Percentiles rank a stretch among this genome's conserved stretches.
These are phyloP conservation scores for Spathaspora sp. DNA, from an alignment of 805 yeast species.

Conservation along the genomic window DNA sequence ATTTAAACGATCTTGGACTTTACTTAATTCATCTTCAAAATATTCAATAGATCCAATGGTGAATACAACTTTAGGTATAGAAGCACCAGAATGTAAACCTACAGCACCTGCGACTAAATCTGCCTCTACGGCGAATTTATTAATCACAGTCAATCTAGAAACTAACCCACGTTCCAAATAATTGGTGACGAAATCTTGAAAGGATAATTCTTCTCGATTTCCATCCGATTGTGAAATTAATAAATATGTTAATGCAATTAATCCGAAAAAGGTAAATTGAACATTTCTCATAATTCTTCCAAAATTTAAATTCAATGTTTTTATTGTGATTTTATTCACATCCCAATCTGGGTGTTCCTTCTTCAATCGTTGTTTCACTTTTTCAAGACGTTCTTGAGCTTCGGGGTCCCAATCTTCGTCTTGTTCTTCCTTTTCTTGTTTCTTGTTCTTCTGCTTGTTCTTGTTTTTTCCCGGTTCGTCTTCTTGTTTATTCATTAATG, in stretches of 20 bases:
- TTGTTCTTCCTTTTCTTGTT: slow-evolving; percentile 7
- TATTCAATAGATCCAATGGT: slow-evolving; percentile 85
- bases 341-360: slow-evolving; percentile 25
- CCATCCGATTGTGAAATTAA: neutral
- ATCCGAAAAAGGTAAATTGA: neutral
- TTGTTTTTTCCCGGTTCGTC: neutral
- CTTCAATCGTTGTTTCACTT: slow-evolving; percentile 26
- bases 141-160: slow-evolving; percentile 66
- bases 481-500: neutral
- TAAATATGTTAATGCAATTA: neutral
- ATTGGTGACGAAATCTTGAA: slow-evolving; percentile 82
- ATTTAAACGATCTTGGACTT: slow-evolving; percentile 64
- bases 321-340: slow-evolving; percentile 26
- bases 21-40: slow-evolving; percentile 79
- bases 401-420: slow-evolving; percentile 11
- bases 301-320: neutral
- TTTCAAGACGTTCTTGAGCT: slow-evolving; percentile 31
- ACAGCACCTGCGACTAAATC: slow-evolving; percentile 49
- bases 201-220: slow-evolving; percentile 34
- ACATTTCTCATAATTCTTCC: neutral
- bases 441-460: neutral
- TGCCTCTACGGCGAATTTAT: slow-evolving; percentile 69
- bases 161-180: slow-evolving; percentile 78
- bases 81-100: slow-evolving; percentile 25
- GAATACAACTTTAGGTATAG: slow-evolving; percentile 53